These are phyloP conservation scores for Vigna hirtella DNA, from an alignment of 306 rosid genomes.

Conservation along the genomic window DNA sequence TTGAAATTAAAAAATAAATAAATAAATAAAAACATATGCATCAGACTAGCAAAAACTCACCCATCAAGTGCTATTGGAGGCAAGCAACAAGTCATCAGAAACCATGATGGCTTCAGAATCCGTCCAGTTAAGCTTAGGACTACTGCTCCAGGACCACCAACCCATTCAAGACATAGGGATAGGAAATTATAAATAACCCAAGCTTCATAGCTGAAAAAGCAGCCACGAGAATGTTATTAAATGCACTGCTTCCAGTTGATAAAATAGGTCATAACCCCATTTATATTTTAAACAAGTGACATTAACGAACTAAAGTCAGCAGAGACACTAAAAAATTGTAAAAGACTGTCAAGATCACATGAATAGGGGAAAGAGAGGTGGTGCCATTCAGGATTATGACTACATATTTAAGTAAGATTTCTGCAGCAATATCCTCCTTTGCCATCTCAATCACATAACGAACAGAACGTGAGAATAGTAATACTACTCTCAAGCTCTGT, in stretches of 20 bases:
- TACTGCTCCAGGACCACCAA: conserved; percentile 96
- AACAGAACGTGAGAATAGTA: not conserved
- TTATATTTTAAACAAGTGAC: conserved; percentile 20
- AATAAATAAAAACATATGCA: not conserved
- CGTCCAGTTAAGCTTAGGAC: conserved; percentile 87
- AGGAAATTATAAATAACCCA: conserved; percentile 92
- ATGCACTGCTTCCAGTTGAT: not conserved
- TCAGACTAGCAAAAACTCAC: conserved; percentile 52
- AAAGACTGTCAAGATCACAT: conserved; percentile 9
- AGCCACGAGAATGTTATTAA: conserved; percentile 27
- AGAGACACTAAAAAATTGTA: conserved; percentile 20
- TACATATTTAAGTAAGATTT: not conserved
- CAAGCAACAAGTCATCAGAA: conserved; percentile 82
- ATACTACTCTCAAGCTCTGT: conserved; percentile 14
- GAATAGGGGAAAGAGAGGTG: not conserved
- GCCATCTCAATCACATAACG: conserved; percentile 22
- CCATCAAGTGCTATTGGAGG: conserved; percentile 85
- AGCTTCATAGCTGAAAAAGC: conserved; percentile 82
- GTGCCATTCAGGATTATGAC: not conserved
- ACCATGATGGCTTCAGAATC: conserved; percentile 78
- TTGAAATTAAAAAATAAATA: conserved; percentile 1
- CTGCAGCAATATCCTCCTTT: conserved; percentile 18
- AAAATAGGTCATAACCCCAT: conserved; percentile 16
- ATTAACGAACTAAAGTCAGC: conserved; percentile 4
- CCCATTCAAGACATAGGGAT: conserved; percentile 89